Evolutionary conservation across 306 rosid genomes (phyloP), one percentile per base, ranked within the genome.

Genomic region (Oxytropis ochrocephala): DNA sequence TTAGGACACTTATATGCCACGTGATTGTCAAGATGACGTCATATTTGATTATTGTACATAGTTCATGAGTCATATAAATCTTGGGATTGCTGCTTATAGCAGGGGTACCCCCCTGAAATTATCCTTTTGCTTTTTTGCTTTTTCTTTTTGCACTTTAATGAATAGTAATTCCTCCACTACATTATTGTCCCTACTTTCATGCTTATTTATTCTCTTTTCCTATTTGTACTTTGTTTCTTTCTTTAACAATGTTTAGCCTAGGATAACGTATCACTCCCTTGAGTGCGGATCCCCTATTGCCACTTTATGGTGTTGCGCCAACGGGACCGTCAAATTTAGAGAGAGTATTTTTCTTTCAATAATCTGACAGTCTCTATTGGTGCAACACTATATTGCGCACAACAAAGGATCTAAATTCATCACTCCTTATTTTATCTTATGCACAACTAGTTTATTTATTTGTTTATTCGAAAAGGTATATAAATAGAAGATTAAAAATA

Each of bases 51-150:
- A 68, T 75, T 55, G 42, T 33, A 58, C 51, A 59, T 54, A 3
- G 6, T 7, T 27, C 46, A 33, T 64, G 52, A 56, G 73, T 55
- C 63, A 52, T 59, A 12, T 2, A 21, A 21, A 41, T 79, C 79
- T 91, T 74, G 91, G 92, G 97, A 86, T 88, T 86, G 82, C 78
- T 46, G 42, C 73, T 49, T 71, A 70, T 58, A 49, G 14, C 79
- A 73, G 82, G 80, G 83, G 14, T 3, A 57, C 67, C 30, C 75
- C 19, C 29, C 54, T 63, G 35, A 66, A 66, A 62, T 61, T 32
- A 51, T 73, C 74, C 85, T 68, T 75, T 81, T 79, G 75, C 87
- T 86, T 91, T 86, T 91, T 86, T 13, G 13, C 90, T 83, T 90
- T 85, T 88, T 42, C 83, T 79, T 85, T 89, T 85, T 77, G 49